These are phyloP conservation scores for Aspergillus baeticus DNA, from an alignment of 495 filamentous ascomycete species.

Conservation along the genomic window DNA sequence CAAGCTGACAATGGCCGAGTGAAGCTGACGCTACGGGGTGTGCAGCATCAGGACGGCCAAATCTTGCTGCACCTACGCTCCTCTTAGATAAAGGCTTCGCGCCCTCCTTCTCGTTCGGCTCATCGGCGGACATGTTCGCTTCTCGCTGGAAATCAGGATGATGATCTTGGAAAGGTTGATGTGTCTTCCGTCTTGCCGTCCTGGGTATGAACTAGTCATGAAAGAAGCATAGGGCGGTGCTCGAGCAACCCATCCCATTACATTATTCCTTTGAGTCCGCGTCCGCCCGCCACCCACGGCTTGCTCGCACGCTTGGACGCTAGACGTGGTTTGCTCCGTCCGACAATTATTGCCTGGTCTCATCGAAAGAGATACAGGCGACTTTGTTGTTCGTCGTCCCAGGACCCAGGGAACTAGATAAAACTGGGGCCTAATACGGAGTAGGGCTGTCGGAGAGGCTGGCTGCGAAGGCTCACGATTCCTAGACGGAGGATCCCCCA, in stretches of 20 bases:
- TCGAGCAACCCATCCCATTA: slow-evolving; percentile 9
- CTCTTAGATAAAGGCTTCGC: too few species aligned
- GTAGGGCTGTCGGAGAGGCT: slow-evolving; percentile 23
- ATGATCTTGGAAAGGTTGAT: slow-evolving; percentile 12
- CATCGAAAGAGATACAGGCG: slow-evolving; percentile 1
- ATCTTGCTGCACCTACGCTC: neutral
- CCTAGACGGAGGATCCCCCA: slow-evolving; percentile 1
- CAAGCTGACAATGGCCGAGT: too few species aligned
- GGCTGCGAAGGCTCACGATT: neutral
- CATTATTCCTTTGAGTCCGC: neutral
- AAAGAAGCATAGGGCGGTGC: slow-evolving; percentile 13
- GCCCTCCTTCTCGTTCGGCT: neutral
- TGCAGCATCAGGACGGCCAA: too few species aligned
- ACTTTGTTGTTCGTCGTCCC: neutral
- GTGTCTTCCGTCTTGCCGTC: slow-evolving; percentile 14
- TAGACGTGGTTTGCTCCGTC: slow-evolving; percentile 13
- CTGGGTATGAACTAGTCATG: slow-evolving; percentile 11
- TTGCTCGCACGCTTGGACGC: slow-evolving; percentile 15
- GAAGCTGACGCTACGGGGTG: too few species aligned
- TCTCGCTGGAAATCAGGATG: slow-evolving; percentile 2
- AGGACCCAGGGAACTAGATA: neutral
- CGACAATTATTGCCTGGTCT: slow-evolving; percentile 18
- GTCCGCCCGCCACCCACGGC: slow-evolving; percentile 12
- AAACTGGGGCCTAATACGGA: slow-evolving; percentile 11
- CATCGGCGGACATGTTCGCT: neutral